Conservation (phyloP, 495 filamentous ascomycete species). For the Neurospora sp. region DNA sequence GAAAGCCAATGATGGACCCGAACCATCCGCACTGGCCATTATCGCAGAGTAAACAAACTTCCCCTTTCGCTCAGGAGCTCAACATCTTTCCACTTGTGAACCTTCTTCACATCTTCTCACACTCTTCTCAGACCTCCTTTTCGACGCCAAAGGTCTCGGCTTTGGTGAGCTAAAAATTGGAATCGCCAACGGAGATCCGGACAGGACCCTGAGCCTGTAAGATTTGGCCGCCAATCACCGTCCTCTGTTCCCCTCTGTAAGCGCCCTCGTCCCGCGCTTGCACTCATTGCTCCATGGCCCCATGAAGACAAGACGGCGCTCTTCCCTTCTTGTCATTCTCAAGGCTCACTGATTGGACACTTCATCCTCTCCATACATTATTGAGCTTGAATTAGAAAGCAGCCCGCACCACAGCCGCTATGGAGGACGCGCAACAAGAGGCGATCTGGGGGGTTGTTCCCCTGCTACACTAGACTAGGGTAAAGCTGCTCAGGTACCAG, state of each 20-base stretch:
- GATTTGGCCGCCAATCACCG: slow-evolving; percentile 13
- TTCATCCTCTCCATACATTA: neutral
- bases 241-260: slow-evolving; percentile 5
- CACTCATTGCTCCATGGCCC: neutral
- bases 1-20: neutral
- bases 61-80: neutral
- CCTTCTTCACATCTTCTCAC: neutral
- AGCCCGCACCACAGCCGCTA: slow-evolving; percentile 1
- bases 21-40: neutral
- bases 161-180: neutral
- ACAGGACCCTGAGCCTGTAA: neutral
- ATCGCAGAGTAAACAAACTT: neutral
- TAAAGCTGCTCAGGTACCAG: neutral
- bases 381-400: slow-evolving; percentile 13
- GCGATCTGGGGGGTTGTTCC: neutral
- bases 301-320: neutral
- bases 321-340: neutral
- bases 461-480: neutral
- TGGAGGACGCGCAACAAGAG: neutral
- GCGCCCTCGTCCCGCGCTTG: slow-evolving; percentile 20
- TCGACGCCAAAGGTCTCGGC: neutral
- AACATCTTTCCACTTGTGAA: neutral
- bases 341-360: slow-evolving; percentile 9
- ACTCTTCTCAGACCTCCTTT: neutral
- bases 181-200: neutral